These are phyloP conservation scores for Moniliophthora roreri DNA, from an alignment of 1,284 basidiomycete species.

Conservation along the genomic window DNA sequence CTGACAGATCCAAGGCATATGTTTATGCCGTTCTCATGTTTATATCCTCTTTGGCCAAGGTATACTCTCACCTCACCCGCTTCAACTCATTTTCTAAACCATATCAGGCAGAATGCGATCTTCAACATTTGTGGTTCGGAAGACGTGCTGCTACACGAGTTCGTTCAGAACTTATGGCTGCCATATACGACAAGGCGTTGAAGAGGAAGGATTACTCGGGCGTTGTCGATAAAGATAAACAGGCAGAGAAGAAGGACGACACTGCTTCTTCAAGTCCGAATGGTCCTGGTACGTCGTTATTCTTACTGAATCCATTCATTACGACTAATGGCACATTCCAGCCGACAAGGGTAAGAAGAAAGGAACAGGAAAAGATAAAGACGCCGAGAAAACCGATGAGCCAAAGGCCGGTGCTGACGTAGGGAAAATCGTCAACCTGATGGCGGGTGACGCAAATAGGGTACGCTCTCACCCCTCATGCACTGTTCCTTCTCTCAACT, in stretches of 20 bases:
- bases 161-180: conserved; percentile 73
- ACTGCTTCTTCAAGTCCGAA: conserved; percentile 34
- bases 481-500: background rate
- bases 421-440: conserved; percentile 79
- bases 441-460: conserved; percentile 69
- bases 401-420: conserved; percentile 69
- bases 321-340: background rate
- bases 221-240: conserved; percentile 55
- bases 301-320: conserved; percentile 6
- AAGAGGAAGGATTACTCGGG: conserved; percentile 85
- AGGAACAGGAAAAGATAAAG: conserved; percentile 50
- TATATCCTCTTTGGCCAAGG: conserved; percentile 54
- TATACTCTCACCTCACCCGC: conserved; percentile 13
- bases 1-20: conserved; percentile 60
- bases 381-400: conserved; percentile 47
- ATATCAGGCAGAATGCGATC: conserved; percentile 59
- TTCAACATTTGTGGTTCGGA: conserved; percentile 79
- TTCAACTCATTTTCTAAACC: conserved; percentile 6
- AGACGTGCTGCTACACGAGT: conserved; percentile 72
- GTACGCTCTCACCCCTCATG: conserved; percentile 24
- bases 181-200: conserved; percentile 90
- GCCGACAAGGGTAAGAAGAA: conserved; percentile 33
- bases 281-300: conserved; percentile 52
- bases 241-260: conserved; percentile 42
- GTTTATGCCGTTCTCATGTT: conserved; percentile 73